Evolutionary conservation across 768 basidiomycete genomes (phyloP).

Genomic region (Imleria badia): DNA sequence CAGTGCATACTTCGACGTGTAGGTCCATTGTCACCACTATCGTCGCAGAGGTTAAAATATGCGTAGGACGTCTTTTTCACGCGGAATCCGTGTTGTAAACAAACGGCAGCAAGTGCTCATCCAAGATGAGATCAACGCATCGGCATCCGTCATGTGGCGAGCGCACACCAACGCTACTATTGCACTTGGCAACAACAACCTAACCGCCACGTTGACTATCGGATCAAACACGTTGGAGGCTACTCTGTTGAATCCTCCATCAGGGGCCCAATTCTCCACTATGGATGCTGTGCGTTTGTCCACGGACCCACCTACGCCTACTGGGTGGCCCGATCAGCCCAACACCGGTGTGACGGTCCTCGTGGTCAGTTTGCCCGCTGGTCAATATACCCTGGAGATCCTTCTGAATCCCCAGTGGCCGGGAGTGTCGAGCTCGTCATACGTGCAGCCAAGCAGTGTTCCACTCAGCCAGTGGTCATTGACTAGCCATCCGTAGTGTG

Average conservation of each 20-base stretch:
- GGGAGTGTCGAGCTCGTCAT: slow-evolving; percentile 63
- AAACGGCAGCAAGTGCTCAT: slow-evolving; percentile 83
- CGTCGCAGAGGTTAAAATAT: slow-evolving; percentile 10
- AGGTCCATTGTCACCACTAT: slow-evolving; percentile 31
- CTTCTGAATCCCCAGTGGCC: slow-evolving; percentile 95
- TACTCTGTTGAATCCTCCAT: slow-evolving; percentile 62
- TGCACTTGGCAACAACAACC: slow-evolving; percentile 50
- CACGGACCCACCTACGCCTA: slow-evolving; percentile 63
- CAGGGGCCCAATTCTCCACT: slow-evolving; percentile 63
- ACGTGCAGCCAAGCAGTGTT: slow-evolving; percentile 64
- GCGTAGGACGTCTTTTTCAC: slow-evolving; percentile 65
- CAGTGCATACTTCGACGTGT: slow-evolving; percentile 74
- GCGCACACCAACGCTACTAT: slow-evolving; percentile 95
- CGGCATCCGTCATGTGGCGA: slow-evolving; percentile 73
- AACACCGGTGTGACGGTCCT: slow-evolving; percentile 84
- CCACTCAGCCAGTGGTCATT: slow-evolving; percentile 72
- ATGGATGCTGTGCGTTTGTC: slow-evolving; percentile 52
- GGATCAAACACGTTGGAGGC: slow-evolving; percentile 68
- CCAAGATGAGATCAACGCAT: slow-evolving; percentile 83
- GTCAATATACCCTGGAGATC: slow-evolving; percentile 77
- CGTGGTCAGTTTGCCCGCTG: slow-evolving; percentile 61
- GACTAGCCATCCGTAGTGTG: slow-evolving; percentile 58
- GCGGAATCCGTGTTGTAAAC: slow-evolving; percentile 85
- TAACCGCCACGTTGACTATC: slow-evolving; percentile 72
- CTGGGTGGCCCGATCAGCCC: slow-evolving; percentile 58